Percentiles rank a stretch among this genome's conserved stretches.
Evolutionary conservation across 768 basidiomycete genomes (phyloP).

Genomic region (Trametes villosa): DNA sequence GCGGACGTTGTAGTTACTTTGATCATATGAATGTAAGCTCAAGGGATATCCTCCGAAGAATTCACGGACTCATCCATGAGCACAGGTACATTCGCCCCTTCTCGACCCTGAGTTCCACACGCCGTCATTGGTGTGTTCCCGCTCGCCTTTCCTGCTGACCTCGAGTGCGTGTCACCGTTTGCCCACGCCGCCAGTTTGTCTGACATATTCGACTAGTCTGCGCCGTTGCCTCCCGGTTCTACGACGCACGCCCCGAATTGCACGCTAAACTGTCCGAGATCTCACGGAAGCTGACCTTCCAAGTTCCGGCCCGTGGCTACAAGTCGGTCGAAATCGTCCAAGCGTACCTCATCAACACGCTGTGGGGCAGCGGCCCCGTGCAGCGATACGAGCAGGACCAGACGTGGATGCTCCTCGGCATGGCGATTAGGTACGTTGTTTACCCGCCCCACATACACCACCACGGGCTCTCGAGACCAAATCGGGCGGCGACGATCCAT

Average conservation of each 20-base stretch:
- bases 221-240: constrained; percentile 92
- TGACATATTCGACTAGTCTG: constrained; percentile 62
- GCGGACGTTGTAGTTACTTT: constrained; percentile 59
- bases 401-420: constrained; percentile 89
- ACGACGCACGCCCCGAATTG: constrained; percentile 78
- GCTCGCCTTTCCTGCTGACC: constrained; percentile 93
- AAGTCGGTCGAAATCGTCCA: constrained; percentile 96
- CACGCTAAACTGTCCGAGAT: constrained; percentile 80
- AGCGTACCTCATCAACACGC: constrained; percentile 85
- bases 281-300: constrained; percentile 87
- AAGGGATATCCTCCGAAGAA: constrained; percentile 6
- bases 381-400: constrained; percentile 97
- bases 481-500: constrained; percentile 15
- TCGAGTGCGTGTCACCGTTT: constrained; percentile 62
- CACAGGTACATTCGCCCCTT: constrained; percentile 76
- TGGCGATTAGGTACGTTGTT: constrained; percentile 71
- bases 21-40: constrained; percentile 70
- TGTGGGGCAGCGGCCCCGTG: constrained; percentile 94
- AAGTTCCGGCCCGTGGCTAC: constrained; percentile 82
- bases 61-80: constrained; percentile 18
- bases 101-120: constrained; percentile 92
- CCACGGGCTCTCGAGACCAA: constrained; percentile 2
- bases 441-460: neutral
- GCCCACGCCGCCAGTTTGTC: neutral
- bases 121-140: constrained; percentile 89